These are phyloP conservation scores for Chlorophyllum brunneum DNA, from an alignment of 768 basidiomycete genomes.

Conservation along the genomic window DNA sequence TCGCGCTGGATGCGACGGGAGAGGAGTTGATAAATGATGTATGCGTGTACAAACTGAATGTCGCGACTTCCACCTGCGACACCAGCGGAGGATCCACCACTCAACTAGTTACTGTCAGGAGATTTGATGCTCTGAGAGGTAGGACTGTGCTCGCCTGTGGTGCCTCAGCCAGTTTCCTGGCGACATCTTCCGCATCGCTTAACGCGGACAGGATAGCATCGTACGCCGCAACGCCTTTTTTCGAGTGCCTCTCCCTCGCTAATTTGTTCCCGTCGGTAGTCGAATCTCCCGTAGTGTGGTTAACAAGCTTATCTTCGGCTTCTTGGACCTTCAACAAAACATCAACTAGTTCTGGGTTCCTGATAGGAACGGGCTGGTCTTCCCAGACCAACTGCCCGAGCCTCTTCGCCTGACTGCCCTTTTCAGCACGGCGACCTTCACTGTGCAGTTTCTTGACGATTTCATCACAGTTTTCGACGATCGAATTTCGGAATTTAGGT, in stretches of 20 bases:
- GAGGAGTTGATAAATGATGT: conserved; percentile 83
- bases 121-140: not conserved
- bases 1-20: conserved; percentile 88
- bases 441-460: conserved; percentile 48
- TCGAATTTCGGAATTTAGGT: conserved; percentile 47
- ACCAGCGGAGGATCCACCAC: conserved; percentile 32
- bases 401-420: conserved; percentile 44
- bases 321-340: conserved; percentile 81
- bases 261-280: not conserved
- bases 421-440: conserved; percentile 33
- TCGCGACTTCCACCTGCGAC: conserved; percentile 54
- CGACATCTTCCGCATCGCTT: conserved; percentile 87
- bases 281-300: conserved; percentile 1
- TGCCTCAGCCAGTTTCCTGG: conserved; percentile 75
- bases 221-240: conserved; percentile 80
- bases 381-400: conserved; percentile 73
- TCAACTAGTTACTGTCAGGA: conserved; percentile 8
- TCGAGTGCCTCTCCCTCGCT: conserved; percentile 40
- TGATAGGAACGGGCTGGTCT: conserved; percentile 75
- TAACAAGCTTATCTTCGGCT: conserved; percentile 56
- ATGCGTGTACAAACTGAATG: conserved; percentile 82
- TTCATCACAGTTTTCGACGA: conserved; percentile 61
- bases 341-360: conserved; percentile 89
- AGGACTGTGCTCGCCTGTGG: conserved; percentile 55
- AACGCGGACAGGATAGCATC: conserved; percentile 81